These are phyloP conservation scores for Hericium coralloides DNA, from an alignment of 768 basidiomycete genomes.

Conservation along the genomic window DNA sequence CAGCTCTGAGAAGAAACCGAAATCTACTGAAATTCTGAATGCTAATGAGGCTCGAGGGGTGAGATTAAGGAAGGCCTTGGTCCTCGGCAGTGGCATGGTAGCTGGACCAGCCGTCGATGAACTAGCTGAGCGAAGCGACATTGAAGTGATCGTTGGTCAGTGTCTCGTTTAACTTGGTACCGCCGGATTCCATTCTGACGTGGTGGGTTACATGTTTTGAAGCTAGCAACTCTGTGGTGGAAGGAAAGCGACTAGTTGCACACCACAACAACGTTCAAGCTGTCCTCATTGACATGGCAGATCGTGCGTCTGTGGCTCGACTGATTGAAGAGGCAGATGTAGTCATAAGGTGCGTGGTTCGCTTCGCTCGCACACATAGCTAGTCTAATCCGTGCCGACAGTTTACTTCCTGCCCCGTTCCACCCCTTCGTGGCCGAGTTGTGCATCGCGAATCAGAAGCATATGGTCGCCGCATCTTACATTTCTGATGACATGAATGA, in stretches of 20 bases:
- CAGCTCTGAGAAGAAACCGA: background rate
- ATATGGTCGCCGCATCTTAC: slow-evolving; percentile 90
- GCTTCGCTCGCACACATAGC: background rate
- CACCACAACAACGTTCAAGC: slow-evolving; percentile 44
- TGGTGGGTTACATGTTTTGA: background rate
- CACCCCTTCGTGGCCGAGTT: slow-evolving; percentile 64
- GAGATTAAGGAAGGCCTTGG: slow-evolving; percentile 57
- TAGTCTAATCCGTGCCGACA: slow-evolving; percentile 21
- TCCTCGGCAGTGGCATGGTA: slow-evolving; percentile 95
- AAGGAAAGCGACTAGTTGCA: slow-evolving; percentile 41
- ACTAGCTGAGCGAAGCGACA: slow-evolving; percentile 50
- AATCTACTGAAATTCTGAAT: background rate
- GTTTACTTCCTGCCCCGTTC: slow-evolving; percentile 71
- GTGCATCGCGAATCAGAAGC: slow-evolving; percentile 61
- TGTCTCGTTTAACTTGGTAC: slow-evolving; percentile 12
- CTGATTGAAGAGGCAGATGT: slow-evolving; percentile 65
- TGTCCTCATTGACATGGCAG: slow-evolving; percentile 50
- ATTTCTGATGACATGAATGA: slow-evolving; percentile 68
- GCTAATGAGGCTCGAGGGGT: background rate
- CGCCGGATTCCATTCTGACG: background rate
- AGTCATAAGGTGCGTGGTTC: slow-evolving; percentile 64
- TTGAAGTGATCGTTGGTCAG: slow-evolving; percentile 73
- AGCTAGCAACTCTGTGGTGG: slow-evolving; percentile 68
- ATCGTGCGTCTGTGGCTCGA: slow-evolving; percentile 33
- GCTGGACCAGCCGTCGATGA: slow-evolving; percentile 81